A percentile compares a stretch with the other conserved stretches of the same genome.
Conservation (phyloP, 495 filamentous ascomycete species). For the Penicillium diatomitis region DNA sequence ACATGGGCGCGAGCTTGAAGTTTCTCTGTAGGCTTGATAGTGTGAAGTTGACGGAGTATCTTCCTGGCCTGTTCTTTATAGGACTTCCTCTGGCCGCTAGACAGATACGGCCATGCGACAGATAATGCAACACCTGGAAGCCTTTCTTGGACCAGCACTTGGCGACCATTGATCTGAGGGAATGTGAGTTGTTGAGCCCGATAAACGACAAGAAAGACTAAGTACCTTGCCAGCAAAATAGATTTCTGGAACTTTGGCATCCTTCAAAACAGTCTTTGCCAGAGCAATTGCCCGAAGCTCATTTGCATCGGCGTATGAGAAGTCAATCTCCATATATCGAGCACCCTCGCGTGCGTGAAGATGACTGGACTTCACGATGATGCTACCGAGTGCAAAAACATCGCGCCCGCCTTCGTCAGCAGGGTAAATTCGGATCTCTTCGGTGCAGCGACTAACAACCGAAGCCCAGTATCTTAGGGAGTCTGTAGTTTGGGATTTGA, state of each 20-base stretch:
- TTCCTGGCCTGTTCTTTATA: slow-evolving; percentile 34
- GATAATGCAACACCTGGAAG: slow-evolving; percentile 32
- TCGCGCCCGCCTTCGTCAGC: slow-evolving; percentile 30
- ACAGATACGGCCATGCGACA: slow-evolving; percentile 38
- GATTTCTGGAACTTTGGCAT: slow-evolving; percentile 31
- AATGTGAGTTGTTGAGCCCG: slow-evolving; percentile 9
- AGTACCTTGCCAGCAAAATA: slow-evolving; percentile 34
- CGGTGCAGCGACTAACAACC: slow-evolving; percentile 24
- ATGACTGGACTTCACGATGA: slow-evolving; percentile 39
- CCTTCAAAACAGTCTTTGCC: slow-evolving; percentile 17
- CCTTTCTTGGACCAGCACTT: slow-evolving; percentile 35
- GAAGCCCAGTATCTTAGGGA: slow-evolving; percentile 31
- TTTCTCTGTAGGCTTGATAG: slow-evolving; percentile 14
- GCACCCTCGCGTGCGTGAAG: slow-evolving; percentile 12
- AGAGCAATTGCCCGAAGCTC: slow-evolving; percentile 28
- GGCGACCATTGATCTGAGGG: slow-evolving; percentile 27
- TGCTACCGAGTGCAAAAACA: slow-evolving; percentile 37
- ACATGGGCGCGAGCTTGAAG: slow-evolving; percentile 17
- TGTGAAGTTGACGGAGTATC: slow-evolving; percentile 21
- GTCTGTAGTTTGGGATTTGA: slow-evolving; percentile 20
- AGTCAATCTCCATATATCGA: slow-evolving; percentile 15
- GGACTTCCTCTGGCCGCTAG: slow-evolving; percentile 23
- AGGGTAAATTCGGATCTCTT: slow-evolving; percentile 23
- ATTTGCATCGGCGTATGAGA: slow-evolving; percentile 34
- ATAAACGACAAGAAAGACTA: slow-evolving; percentile 3